Evolutionary conservation across 140 eudicot genomes (phyloP).

Genomic region (Oenanthe javanica): DNA sequence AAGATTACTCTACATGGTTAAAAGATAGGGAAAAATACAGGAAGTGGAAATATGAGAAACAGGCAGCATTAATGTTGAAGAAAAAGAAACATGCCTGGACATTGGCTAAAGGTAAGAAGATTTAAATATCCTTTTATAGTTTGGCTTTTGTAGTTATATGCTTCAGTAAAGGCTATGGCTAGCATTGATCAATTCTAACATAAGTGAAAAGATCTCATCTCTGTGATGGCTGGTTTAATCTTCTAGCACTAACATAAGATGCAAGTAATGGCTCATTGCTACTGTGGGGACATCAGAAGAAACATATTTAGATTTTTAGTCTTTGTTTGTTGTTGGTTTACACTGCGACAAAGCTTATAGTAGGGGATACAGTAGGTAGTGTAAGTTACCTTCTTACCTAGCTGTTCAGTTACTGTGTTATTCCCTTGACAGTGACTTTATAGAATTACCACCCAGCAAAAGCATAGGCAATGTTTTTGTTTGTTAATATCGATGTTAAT

Average conservation of each 20-base stretch:
- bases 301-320: background rate
- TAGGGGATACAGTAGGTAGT: background rate
- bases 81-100: constrained; percentile 51
- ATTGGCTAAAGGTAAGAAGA: constrained; percentile 27
- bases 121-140: background rate
- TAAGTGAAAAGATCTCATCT: background rate
- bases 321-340: background rate
- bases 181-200: background rate
- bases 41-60: constrained; percentile 30
- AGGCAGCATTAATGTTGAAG: constrained; percentile 31
- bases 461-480: background rate
- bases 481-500: background rate
- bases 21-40: constrained; percentile 38
- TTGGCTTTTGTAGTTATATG: background rate
- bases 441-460: background rate
- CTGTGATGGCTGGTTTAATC: background rate
- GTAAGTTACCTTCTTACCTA: background rate
- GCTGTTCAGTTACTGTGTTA: background rate
- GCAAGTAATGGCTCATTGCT: background rate
- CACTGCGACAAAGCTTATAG: background rate
- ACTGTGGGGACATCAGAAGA: background rate
- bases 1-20: constrained; percentile 59
- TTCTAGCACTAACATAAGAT: background rate
- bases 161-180: background rate
- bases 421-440: background rate